Base-by-base conservation (phyloP, 768 basidiomycete genomes). In the Cytidiella melzeri region DNA sequence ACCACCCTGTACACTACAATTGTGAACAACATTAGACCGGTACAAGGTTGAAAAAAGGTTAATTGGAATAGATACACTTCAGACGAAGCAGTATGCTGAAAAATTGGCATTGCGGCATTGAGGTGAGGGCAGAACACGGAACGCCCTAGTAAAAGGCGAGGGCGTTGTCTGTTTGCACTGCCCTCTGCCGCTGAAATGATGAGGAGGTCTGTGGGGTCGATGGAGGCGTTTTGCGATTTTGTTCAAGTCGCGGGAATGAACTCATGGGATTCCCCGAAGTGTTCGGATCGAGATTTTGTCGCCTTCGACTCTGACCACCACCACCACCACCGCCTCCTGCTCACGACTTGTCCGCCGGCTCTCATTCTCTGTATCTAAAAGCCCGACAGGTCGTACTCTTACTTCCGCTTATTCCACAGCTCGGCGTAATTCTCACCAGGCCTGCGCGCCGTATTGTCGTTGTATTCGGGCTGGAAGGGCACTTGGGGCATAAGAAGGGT, bases 101-200 rank as follows among this genome's bases (percentile, higher is more conserved):
- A 77, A 75, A 75, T 76, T 75, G 67, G 68, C 46, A 67, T 63
- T 63, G 68, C 72, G 67, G 69, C 66, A 69, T 70, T 73, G 13
- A 51, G 57, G 55, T 62, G 64, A 70, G 66, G 70, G 67, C 62
- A 61, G 56, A 61, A 72, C 75, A 77, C 75, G 74, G 75, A 75
- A 73, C 70, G 71, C 75, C 74, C 74, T 77, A 76, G 74, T 76
- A 76, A 76, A 76, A 76, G 74, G 74, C 75, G 74, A 76, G 74
- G 74, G 75, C 72, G 69, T 73, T 73, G 70, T 75, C 67, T 72
- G 67, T 52, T 76, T 75, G 75, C 64, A 67, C 63, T 58, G 63
- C 68, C 70, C 71, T 67, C 71, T 72, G 73, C 63, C 73, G 69
- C 73, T 57, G 51, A 10, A 4, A 4, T 1, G 0, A 0, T 0